Base-by-base conservation (phyloP, 2,329 filamentous ascomycete species). In the Byssoonygena ceratinophila region DNA sequence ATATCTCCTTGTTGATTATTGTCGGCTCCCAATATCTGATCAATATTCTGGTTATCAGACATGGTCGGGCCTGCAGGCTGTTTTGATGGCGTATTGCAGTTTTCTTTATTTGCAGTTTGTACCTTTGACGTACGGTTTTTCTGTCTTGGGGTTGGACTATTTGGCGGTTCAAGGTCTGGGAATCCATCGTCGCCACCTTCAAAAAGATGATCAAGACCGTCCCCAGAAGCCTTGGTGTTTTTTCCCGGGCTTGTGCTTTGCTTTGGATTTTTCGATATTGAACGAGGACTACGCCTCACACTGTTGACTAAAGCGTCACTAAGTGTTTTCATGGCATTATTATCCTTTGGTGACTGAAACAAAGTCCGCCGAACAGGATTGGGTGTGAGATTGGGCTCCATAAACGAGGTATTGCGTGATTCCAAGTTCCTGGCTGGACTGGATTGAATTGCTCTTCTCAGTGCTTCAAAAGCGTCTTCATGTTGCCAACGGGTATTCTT, bases 121-220 rank as follows among this genome's bases (percentile, higher is more conserved):
- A 25, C 12, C 16, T 31, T 32, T 22, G 16, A 9, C 22, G 40
- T 9, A 18, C 46, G 45, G 14, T 37, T 40, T 20, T 53, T 81
- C 58, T 77, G 79, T 34, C 69, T 68, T 47, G 72, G 72, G 32
- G 71, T 66, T 53, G 72, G 69, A 63, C 74, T 76, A 76, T 78
- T 54, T 74, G 74, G 55, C 75, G 79, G 3, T 74, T 82, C 49
- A 71, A 82, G 49, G 68, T 67, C 64, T 74, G 59, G 75, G 65
- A 59, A 63, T 57, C 52, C 70, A 51, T 52, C 55, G 2, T 71
- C 56, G 68, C 77, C 61, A 72, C 83, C 76, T 53, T 83, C 81
- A 60, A 92, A 90, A 3, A 92, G 74, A 46, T 77, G 74, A 37
- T 80, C 77, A 4, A 85, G 66, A 32, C 78, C 76, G 55, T 82